Conservation (phyloP, 768 basidiomycete species). For the Daedalea quercina region DNA sequence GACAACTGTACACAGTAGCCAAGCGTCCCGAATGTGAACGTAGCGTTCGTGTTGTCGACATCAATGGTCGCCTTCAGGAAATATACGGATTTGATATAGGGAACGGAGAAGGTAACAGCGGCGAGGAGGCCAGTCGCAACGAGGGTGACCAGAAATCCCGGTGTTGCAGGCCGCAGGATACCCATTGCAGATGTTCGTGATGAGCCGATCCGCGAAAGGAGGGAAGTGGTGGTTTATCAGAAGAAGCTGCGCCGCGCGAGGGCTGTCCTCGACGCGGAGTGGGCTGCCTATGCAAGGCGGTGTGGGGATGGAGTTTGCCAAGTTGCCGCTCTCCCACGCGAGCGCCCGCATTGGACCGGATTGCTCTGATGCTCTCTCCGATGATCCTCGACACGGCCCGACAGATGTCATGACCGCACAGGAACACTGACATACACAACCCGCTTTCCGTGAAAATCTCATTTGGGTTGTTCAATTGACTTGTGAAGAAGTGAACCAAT, state of each 20-base stretch:
- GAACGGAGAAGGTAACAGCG: constrained; percentile 86
- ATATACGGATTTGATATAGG: constrained; percentile 81
- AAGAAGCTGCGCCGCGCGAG: background rate
- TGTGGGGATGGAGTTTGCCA: background rate
- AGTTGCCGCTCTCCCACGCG: background rate
- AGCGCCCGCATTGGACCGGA: background rate
- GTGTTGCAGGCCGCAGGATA: constrained; percentile 76
- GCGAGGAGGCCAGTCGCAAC: constrained; percentile 74
- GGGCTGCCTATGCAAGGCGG: background rate
- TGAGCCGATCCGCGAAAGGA: background rate
- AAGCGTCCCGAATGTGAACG: constrained; percentile 80
- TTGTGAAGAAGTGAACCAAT: too few relatives aligned
- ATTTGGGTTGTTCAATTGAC: too few relatives aligned
- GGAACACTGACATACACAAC: too few relatives aligned
- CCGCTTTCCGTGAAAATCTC: too few relatives aligned
- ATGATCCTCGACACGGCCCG: too few relatives aligned
- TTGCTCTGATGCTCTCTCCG: too few relatives aligned
- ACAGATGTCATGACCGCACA: too few relatives aligned
- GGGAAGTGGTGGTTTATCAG: constrained; percentile 1
- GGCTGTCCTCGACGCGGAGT: background rate
- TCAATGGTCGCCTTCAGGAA: constrained; percentile 75
- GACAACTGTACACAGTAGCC: constrained; percentile 74
- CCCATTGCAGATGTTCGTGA: constrained; percentile 35
- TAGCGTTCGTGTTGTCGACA: constrained; percentile 40
- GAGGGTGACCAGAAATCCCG: constrained; percentile 81